These are phyloP conservation scores for Mycena belliarum DNA, from an alignment of 768 basidiomycete species.

Conservation along the genomic window DNA sequence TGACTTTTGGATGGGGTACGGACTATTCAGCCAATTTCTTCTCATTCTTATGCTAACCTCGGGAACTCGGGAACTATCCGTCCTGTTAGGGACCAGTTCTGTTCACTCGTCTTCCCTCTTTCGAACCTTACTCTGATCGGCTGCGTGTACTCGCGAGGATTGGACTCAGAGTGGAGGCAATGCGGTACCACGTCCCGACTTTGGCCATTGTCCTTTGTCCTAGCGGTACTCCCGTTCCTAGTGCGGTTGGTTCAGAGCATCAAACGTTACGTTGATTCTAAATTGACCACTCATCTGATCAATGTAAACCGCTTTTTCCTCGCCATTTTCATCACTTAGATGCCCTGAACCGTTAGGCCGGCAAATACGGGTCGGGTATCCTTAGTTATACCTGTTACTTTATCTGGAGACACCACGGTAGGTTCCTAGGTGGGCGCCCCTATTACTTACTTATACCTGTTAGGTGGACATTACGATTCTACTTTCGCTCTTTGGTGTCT, in stretches of 20 bases:
- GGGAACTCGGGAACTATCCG: no score
- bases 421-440: neutral
- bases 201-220: constrained; percentile 67
- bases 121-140: constrained; percentile 72
- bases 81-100: constrained; percentile 71
- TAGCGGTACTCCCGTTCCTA: constrained; percentile 67
- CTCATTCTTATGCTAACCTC: neutral
- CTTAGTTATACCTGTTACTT: constrained; percentile 68
- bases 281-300: constrained; percentile 73
- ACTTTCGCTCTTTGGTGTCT: constrained; percentile 73
- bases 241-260: constrained; percentile 84
- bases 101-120: constrained; percentile 75
- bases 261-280: constrained; percentile 83
- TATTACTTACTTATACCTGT: neutral
- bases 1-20: constrained; percentile 88
- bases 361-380: constrained; percentile 78
- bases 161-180: constrained; percentile 43
- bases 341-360: constrained; percentile 55
- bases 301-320: constrained; percentile 62
- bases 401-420: constrained; percentile 73
- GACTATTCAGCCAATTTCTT: neutral
- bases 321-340: neutral
- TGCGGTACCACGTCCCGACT: constrained; percentile 45
- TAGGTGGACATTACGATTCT: constrained; percentile 38
- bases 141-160: constrained; percentile 67